Evolutionary conservation across 2,329 filamentous ascomycete genomes (phyloP), one percentile per base, ranked within the genome.

Genomic region (Colletotrichum tabaci): DNA sequence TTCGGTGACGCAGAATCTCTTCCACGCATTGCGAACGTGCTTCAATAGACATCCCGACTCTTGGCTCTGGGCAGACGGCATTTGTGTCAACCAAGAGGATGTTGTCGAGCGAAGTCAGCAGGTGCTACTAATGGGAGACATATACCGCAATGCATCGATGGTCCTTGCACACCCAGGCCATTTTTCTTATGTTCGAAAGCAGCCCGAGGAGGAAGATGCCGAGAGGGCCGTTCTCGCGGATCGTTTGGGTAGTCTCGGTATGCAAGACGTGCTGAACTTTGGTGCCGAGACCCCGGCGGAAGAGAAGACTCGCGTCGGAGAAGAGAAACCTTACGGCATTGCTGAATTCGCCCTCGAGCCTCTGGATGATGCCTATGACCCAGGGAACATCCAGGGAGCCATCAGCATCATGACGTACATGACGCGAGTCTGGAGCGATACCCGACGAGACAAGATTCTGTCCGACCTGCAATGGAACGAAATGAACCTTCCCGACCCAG

Each of bases 401-500:
- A 58, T 66, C 18, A 70, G 67, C 12, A 70, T 70, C 16, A 70
- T 70, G 67, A 70, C 67, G 5, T 70, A 60, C 12, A 40, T 70
- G n/a, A 55, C 38, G 9, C 61, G 40, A 0, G 55, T 60, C 12
- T 70, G 67, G 67, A 26, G n/a, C 5, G 55, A 60, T 5, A n/a
- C n/a, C 4, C n/a, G 26, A 12, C 47, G 55, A 44, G 42, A 49
- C 9, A 60, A 49, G 38, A 30, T 69, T 8, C 18, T 30, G 18
- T 65, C 61, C 4, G 67, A 70, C 55, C 47, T 8, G 9, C 61
- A 61, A 2, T 70, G 67, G 61, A 40, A 60, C 4, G 52, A 55
- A 2, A 16, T n/a, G 4, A 47, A 49, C 15, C 63, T 70, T 2
- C 67, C 62, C 2, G 62, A 66, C 4, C 46, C 62, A 7, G 42